Evolutionary conservation across 805 yeast species (phyloP).

Genomic region (Wickerhamomyces strasburgensis): DNA sequence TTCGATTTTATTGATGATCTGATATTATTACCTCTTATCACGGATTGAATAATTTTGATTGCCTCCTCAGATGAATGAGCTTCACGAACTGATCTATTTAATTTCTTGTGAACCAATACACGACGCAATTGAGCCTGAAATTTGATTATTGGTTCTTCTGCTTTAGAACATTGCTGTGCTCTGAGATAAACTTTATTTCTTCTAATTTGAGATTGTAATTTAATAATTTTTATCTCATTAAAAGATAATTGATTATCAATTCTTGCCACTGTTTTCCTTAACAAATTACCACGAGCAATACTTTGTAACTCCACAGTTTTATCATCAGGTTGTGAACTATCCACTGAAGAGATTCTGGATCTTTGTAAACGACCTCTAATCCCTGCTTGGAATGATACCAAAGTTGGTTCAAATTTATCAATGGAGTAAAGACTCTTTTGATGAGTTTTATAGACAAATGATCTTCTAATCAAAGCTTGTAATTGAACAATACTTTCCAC

Average conservation of each 20-base stretch:
- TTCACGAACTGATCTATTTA: constrained; percentile 17
- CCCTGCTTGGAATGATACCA: constrained; percentile 31
- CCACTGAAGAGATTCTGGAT: constrained; percentile 4
- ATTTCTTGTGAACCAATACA: constrained; percentile 19
- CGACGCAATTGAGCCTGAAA: constrained; percentile 38
- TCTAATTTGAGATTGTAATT: constrained; percentile 18
- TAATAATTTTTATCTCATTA: constrained; percentile 14
- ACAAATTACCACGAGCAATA: constrained; percentile 34
- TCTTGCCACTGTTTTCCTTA: constrained; percentile 24
- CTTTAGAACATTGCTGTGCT: constrained; percentile 3
- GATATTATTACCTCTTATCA: constrained; percentile 24
- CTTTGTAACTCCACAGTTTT: constrained; percentile 34
- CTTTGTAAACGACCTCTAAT: constrained; percentile 29
- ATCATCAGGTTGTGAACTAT: constrained; percentile 9
- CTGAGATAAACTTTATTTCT: constrained; percentile 3
- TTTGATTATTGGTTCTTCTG: constrained; percentile 17
- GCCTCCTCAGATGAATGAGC: constrained; percentile 24
- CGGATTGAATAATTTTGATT: constrained; percentile 36
- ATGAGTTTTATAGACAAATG: constrained; percentile 24
- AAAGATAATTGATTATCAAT: constrained; percentile 12
- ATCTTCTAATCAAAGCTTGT: constrained; percentile 51
- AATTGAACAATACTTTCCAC: constrained; percentile 44
- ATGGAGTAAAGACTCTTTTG: constrained; percentile 26
- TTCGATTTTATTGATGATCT: constrained; percentile 10
- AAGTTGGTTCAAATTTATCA: constrained; percentile 14